Evolutionary conservation across 2,329 filamentous ascomycete species (phyloP), one percentile per base, ranked within the genome.

Genomic region (Fusarium annulatum): DNA sequence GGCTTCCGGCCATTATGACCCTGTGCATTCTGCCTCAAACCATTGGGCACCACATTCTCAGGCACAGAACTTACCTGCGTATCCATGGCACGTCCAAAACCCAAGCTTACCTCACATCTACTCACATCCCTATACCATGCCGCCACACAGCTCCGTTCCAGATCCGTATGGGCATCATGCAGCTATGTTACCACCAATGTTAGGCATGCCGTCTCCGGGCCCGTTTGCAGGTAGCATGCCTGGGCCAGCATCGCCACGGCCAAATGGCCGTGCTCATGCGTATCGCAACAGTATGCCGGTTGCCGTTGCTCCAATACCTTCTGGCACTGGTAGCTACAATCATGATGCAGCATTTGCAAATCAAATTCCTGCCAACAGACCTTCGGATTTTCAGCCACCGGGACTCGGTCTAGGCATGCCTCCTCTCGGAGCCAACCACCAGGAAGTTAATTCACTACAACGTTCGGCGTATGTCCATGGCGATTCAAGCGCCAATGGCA

Each of bases 11-110:
- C 77, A 78, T 56, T 78, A 78, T 56, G 79, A 79, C 45, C 74
- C 79, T 23, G 74, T 80, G 42, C 79, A 80, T 59, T 69, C 75
- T 36, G 70, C 76, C 39, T 69, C 77, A 26, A 72, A 61, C 51
- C 62, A 73, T 42, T 81, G 80, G 80, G 63, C 67, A 52, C 58
- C 71, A 53, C 73, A 74, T 56, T 59, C 69, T 59, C 73, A 73
- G 55, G 61, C 72, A 33, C 77, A 77, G n/a, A 57, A 60, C 28
- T 65, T 70, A 43, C 42, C 68, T 41, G 49, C 71, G 28, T 76
- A 78, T 46, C 59, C 76, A 64, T 79, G 78, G 78, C 73, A 69
- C 46, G 28, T 66, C 45, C 72, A 76, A 41, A 62, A 61, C 41
- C 58, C 70, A 28, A 58, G 42, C 28, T 41, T 73, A 36, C 74